These are phyloP conservation scores for Serpula lacrymans DNA, from an alignment of 768 basidiomycete genomes.

Conservation along the genomic window DNA sequence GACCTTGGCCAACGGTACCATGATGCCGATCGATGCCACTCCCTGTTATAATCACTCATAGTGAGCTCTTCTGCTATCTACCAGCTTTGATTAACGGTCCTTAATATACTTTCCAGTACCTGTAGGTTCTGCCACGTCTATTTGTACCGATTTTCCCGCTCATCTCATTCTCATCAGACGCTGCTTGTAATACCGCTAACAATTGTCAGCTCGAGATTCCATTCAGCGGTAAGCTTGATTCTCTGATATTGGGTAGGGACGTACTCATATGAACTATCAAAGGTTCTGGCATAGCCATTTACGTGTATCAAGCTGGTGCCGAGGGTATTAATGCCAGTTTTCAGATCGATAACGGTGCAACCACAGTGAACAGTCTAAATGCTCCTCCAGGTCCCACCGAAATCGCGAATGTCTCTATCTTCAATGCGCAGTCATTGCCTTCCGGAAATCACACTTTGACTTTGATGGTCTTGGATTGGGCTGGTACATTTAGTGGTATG, in stretches of 20 bases:
- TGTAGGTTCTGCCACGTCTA: conserved; percentile 11
- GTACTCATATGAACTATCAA: background rate
- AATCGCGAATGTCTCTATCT: conserved; percentile 16
- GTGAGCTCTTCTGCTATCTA: conserved; percentile 12
- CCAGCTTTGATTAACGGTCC: background rate
- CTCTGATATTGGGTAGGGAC: background rate
- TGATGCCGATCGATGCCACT: conserved; percentile 16
- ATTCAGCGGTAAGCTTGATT: conserved; percentile 17
- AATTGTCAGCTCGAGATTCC: conserved; percentile 23
- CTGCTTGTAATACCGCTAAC: conserved; percentile 17
- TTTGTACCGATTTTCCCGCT: background rate
- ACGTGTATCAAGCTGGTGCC: conserved; percentile 23
- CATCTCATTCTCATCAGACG: conserved; percentile 12
- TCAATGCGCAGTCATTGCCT: conserved; percentile 15
- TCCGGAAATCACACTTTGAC: conserved; percentile 19
- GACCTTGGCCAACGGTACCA: conserved; percentile 23
- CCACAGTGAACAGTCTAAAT: conserved; percentile 18
- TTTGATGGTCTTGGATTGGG: conserved; percentile 24
- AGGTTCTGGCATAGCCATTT: conserved; percentile 28
- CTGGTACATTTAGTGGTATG: conserved; percentile 22
- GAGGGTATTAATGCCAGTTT: conserved; percentile 25
- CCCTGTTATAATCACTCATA: conserved; percentile 22
- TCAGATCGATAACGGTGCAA: conserved; percentile 18
- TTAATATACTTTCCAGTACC: conserved; percentile 11
- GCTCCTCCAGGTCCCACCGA: conserved; percentile 21